phyloP scores from a whole-genome alignment of 148 eudicot species.

The Vaccinium vitisidaea region DNA sequence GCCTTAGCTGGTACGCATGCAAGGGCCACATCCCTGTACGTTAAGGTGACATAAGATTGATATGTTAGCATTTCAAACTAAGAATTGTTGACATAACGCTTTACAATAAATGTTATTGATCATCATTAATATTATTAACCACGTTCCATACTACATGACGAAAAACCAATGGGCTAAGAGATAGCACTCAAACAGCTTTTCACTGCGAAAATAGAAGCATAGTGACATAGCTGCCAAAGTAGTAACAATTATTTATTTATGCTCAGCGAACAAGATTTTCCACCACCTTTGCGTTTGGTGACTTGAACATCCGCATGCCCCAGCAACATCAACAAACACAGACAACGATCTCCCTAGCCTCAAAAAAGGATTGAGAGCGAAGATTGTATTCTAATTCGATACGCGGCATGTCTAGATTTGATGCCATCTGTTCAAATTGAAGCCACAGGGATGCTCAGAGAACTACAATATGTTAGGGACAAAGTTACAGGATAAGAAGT shows the following conservation, averaged over 20 bases:
- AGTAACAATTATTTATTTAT: neutral
- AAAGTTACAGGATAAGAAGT: neutral
- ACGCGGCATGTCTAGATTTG: neutral
- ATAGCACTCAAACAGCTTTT: neutral
- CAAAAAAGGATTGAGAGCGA: neutral
- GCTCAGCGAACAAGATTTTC: neutral
- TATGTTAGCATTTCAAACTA: neutral
- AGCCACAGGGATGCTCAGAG: neutral
- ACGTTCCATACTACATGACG: neutral
- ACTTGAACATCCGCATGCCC: neutral
- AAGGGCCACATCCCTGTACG: constrained; percentile 88
- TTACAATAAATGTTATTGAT: neutral
- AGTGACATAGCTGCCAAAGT: neutral
- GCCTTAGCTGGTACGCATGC: constrained; percentile 83
- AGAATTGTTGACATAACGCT: neutral
- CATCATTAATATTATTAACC: neutral
- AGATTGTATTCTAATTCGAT: neutral
- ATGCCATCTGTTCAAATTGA: neutral
- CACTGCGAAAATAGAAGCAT: neutral
- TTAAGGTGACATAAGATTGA: neutral
- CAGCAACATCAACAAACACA: neutral
- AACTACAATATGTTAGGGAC: neutral
- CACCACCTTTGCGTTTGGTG: neutral
- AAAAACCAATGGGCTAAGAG: neutral
- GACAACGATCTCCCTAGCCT: neutral